phyloP scores from a whole-genome alignment of 441 rosid genomes.

The Croton laevigatus region DNA sequence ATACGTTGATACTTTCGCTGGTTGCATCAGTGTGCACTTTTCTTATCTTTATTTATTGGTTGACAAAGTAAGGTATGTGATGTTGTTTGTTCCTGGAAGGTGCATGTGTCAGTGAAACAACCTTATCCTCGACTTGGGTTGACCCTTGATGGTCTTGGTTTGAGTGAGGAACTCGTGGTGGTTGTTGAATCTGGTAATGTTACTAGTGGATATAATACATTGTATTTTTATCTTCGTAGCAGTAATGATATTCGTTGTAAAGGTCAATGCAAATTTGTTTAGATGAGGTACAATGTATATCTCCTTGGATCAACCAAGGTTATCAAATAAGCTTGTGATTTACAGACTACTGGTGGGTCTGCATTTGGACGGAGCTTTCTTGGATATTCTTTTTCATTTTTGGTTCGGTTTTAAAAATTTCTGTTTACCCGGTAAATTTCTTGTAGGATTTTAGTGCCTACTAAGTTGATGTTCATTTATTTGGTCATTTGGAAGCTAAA shows the following conservation, averaged over 20 bases:
- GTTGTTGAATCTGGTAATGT: slow-evolving; percentile 21
- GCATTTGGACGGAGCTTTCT: no score
- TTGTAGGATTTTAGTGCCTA: no score
- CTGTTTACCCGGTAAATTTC: no score
- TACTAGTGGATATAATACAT: slow-evolving; percentile 17
- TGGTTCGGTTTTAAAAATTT: not conserved
- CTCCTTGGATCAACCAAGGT: slow-evolving; percentile 11
- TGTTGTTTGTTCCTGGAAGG: slow-evolving; percentile 10
- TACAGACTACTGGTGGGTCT: not conserved
- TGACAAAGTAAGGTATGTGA: slow-evolving; percentile 58
- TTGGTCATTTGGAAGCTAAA: no score
- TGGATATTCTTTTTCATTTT: no score
- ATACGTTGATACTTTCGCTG: slow-evolving; percentile 83
- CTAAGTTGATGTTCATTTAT: no score
- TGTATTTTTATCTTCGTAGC: slow-evolving; percentile 20
- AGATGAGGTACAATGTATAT: slow-evolving; percentile 3
- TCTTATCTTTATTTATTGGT: slow-evolving; percentile 89
- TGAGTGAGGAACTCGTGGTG: slow-evolving; percentile 20
- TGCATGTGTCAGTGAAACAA: slow-evolving; percentile 18
- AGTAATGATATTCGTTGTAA: slow-evolving; percentile 14
- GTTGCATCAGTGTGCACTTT: slow-evolving; percentile 93
- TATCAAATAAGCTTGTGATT: slow-evolving; percentile 10
- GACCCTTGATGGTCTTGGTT: slow-evolving; percentile 7
- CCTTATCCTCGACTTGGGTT: not conserved
- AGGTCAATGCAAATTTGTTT: slow-evolving; percentile 17